These are phyloP conservation scores for Viola pubescens DNA, from an alignment of 441 rosid genomes.

Conservation along the genomic window DNA sequence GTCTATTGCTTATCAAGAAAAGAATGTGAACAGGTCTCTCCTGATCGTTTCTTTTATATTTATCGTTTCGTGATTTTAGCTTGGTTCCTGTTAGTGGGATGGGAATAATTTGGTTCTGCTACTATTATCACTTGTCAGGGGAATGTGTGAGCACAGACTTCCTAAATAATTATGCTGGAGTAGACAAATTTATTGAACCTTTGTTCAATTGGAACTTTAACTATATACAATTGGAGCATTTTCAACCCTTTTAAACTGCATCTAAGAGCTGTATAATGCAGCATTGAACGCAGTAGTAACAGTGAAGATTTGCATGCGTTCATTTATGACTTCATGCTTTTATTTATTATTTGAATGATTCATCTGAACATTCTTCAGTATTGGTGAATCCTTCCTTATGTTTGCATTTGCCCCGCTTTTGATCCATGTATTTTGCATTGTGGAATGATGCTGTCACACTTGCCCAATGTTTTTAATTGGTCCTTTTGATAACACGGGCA, in stretches of 20 bases:
- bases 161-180: neutral
- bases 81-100: constrained; percentile 1
- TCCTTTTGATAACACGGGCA: no score
- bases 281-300: neutral
- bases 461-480: no score
- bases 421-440: no score
- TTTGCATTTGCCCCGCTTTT: no score
- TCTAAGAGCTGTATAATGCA: neutral
- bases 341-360: no score
- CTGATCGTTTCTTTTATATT: constrained; percentile 2
- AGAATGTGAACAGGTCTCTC: constrained; percentile 88
- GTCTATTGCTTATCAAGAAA: constrained; percentile 95
- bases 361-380: no score
- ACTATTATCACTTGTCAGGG: neutral
- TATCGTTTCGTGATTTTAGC: neutral
- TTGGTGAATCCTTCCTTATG: no score
- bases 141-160: neutral
- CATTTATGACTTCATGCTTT: no score
- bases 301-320: no score
- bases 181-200: neutral
- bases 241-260: neutral
- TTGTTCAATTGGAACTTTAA: neutral
- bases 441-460: no score
- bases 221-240: neutral
- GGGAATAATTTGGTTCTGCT: neutral